These are phyloP conservation scores for Tilletia horrida DNA, from an alignment of 1,284 basidiomycete species.

Conservation along the genomic window DNA sequence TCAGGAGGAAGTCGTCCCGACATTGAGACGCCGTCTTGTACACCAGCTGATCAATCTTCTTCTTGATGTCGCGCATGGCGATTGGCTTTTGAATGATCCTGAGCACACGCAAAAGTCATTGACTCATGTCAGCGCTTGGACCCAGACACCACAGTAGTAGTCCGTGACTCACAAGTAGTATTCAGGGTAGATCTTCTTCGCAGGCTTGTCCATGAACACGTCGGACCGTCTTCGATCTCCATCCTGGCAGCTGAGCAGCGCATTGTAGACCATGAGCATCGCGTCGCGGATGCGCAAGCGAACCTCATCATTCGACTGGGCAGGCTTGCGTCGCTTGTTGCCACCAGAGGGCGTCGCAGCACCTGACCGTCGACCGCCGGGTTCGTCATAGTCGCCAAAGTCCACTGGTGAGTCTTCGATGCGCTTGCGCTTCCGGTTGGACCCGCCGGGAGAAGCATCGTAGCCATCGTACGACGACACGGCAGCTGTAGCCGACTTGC, in stretches of 20 bases:
- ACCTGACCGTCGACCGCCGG: background rate
- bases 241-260: constrained; percentile 10
- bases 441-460: constrained; percentile 36
- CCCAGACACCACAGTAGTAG: too few species aligned
- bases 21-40: constrained; percentile 75
- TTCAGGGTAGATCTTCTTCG: constrained; percentile 67
- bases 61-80: constrained; percentile 79
- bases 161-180: constrained; percentile 63
- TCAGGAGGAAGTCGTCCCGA: constrained; percentile 75
- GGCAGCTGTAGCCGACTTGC: background rate
- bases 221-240: constrained; percentile 12
- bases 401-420: constrained; percentile 22
- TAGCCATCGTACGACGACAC: constrained; percentile 30
- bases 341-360: constrained; percentile 41
- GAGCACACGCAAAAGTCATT: constrained; percentile 55
- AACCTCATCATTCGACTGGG: constrained; percentile 59
- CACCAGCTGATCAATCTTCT: constrained; percentile 69
- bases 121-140: too few species aligned
- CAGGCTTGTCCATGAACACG: constrained; percentile 16
- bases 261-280: constrained; percentile 13
- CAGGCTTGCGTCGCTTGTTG: constrained; percentile 72
- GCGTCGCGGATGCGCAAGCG: constrained; percentile 18
- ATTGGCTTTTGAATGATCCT: constrained; percentile 71
- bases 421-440: constrained; percentile 46
- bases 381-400: constrained; percentile 15